Conservation (phyloP, 768 basidiomycete genomes). For the Auriscalpium orientale region DNA sequence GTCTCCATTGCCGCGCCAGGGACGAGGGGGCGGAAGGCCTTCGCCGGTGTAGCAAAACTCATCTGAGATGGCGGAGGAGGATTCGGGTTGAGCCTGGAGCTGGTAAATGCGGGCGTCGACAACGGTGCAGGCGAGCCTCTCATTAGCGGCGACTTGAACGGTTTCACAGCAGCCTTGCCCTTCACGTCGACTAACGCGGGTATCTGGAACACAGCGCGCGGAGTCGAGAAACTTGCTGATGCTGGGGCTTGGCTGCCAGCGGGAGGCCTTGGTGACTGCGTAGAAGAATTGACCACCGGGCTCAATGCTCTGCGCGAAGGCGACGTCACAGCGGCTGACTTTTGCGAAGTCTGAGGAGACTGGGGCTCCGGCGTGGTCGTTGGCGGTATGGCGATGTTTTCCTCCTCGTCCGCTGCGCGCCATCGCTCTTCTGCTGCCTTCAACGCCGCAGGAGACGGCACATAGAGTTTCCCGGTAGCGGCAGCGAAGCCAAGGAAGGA, state of each 20-base stretch:
- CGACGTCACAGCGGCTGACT: background rate
- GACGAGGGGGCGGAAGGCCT: background rate
- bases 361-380: background rate
- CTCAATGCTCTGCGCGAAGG: background rate
- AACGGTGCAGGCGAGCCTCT: background rate
- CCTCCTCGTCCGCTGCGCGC: background rate
- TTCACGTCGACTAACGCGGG: background rate
- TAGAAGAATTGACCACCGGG: background rate
- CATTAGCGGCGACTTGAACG: constrained; percentile 12
- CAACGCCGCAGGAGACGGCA: constrained; percentile 5
- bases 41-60: constrained; percentile 1
- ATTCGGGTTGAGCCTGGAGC: background rate
- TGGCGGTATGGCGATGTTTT: background rate
- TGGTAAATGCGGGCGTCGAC: background rate
- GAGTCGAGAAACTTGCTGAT: background rate
- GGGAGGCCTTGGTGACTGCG: background rate
- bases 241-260: background rate
- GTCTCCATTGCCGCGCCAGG: background rate
- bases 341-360: background rate
- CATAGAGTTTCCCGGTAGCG: constrained; percentile 6
- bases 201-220: constrained; percentile 1
- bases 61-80: background rate
- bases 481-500: background rate
- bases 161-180: background rate
- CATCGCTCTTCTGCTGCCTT: constrained; percentile 1